phyloP scores from a whole-genome alignment of 2,329 filamentous ascomycete genomes.

The Cercospora janseana region DNA sequence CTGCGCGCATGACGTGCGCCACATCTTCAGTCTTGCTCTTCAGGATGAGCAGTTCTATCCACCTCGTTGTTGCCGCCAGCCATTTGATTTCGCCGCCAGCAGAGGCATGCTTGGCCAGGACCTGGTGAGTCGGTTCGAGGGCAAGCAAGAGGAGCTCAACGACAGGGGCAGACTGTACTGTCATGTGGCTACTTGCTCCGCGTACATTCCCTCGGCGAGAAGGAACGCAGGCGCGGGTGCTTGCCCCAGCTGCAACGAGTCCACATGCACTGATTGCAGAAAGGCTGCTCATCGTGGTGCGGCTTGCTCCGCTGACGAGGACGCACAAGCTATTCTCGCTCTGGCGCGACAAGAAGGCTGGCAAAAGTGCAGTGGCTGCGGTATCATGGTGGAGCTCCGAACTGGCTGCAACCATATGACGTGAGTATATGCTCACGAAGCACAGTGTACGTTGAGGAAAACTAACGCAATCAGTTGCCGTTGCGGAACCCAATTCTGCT shows the following conservation, averaged over 20 bases:
- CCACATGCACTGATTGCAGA: slow-evolving; percentile 15
- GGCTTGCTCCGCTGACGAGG: slow-evolving; percentile 11
- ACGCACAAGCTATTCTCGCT: neutral
- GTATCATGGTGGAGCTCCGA: slow-evolving; percentile 7
- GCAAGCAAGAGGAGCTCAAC: slow-evolving; percentile 17
- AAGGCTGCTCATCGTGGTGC: neutral
- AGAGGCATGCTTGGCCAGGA: neutral
- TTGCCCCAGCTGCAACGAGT: neutral
- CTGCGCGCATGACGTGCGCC: slow-evolving; percentile 9
- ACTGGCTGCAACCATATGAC: slow-evolving; percentile 22
- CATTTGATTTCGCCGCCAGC: neutral
- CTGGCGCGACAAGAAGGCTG: slow-evolving; percentile 11
- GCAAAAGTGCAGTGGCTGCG: slow-evolving; percentile 13
- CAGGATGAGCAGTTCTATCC: slow-evolving; percentile 17
- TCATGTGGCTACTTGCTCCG: slow-evolving; percentile 10
- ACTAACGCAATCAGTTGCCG: slow-evolving; percentile 9
- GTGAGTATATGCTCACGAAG: neutral
- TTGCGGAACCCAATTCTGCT: slow-evolving; percentile 20
- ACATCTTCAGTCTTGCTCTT: slow-evolving; percentile 8
- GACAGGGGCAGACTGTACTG: slow-evolving; percentile 21
- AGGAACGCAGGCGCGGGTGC: neutral
- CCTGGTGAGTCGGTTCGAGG: neutral
- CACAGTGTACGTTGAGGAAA: neutral
- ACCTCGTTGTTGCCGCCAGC: slow-evolving; percentile 16
- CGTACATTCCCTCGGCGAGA: slow-evolving; percentile 1